Evolutionary conservation across 2,329 filamentous ascomycete species (phyloP).

Genomic region (Diplodia seriata): DNA sequence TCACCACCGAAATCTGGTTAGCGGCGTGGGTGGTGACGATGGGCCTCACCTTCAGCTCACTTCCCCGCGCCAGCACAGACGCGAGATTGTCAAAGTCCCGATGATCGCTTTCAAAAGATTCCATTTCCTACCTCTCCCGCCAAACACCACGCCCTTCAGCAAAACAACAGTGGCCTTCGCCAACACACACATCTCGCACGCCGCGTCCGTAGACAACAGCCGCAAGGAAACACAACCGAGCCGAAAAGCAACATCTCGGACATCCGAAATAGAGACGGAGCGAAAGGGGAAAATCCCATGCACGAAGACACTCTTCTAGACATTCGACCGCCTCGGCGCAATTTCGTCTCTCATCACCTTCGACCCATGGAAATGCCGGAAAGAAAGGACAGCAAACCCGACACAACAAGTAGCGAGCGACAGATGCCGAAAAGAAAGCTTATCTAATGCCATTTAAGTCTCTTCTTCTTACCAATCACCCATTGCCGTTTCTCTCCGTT

Average conservation of each 20-base stretch:
- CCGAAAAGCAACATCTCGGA: neutral
- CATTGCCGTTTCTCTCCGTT: neutral
- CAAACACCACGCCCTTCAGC: neutral
- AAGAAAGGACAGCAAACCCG: neutral
- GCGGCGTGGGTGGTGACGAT: no score
- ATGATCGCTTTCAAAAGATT: neutral
- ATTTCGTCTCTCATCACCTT: neutral
- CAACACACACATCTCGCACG: neutral
- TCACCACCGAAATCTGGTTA: neutral
- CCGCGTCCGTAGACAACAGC: neutral
- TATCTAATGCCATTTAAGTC: constrained; percentile 1
- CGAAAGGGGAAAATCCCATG: neutral
- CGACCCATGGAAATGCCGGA: neutral
- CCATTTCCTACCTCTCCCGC: neutral
- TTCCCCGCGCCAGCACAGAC: no score
- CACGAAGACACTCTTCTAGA: neutral
- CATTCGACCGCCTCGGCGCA: neutral
- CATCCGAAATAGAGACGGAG: neutral
- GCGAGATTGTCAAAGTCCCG: neutral
- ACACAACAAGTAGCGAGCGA: neutral
- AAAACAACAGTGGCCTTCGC: no score
- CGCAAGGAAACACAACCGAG: neutral
- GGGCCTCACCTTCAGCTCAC: no score
- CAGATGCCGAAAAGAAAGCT: neutral
- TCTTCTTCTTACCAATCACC: neutral